A percentile compares a stretch with the other conserved stretches of the same genome.
phyloP scores from a whole-genome alignment of 2,329 filamentous ascomycete genomes.

The Xylaria multiplex region DNA sequence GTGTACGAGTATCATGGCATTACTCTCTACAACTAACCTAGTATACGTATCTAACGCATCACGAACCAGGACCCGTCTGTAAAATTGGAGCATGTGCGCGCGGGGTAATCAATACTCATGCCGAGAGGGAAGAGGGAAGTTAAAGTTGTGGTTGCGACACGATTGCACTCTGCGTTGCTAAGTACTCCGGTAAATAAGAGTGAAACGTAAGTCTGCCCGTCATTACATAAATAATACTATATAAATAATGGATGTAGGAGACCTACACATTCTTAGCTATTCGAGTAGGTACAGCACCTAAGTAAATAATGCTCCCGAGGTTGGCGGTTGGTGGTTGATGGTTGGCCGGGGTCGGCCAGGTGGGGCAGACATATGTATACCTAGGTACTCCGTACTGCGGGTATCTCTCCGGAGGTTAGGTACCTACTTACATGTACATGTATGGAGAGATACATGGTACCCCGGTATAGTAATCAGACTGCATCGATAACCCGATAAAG shows the following conservation, averaged over 20 bases:
- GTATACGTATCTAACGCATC: background rate
- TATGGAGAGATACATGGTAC: background rate
- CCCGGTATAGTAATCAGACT: background rate
- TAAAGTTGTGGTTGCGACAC: background rate
- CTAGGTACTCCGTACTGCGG: background rate
- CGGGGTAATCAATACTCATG: background rate
- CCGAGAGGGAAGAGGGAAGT: background rate
- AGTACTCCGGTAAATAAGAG: too few species aligned
- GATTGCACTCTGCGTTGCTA: background rate
- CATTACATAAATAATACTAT: too few species aligned
- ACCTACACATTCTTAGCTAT: too few species aligned
- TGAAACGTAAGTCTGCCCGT: too few species aligned
- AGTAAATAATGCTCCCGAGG: too few species aligned
- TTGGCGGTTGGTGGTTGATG: too few species aligned
- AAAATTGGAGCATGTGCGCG: constrained; percentile 4
- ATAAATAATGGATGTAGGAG: too few species aligned
- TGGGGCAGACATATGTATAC: background rate
- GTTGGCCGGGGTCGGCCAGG: too few species aligned
- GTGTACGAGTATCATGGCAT: too few species aligned
- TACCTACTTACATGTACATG: background rate
- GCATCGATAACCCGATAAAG: constrained; percentile 8
- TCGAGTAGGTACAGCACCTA: too few species aligned
- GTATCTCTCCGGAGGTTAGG: too few species aligned
- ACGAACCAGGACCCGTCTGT: background rate
- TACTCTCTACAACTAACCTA: too few species aligned